Base-by-base conservation (phyloP, 2,329 filamentous ascomycete species). In the Rugonectria rugulosa region DNA sequence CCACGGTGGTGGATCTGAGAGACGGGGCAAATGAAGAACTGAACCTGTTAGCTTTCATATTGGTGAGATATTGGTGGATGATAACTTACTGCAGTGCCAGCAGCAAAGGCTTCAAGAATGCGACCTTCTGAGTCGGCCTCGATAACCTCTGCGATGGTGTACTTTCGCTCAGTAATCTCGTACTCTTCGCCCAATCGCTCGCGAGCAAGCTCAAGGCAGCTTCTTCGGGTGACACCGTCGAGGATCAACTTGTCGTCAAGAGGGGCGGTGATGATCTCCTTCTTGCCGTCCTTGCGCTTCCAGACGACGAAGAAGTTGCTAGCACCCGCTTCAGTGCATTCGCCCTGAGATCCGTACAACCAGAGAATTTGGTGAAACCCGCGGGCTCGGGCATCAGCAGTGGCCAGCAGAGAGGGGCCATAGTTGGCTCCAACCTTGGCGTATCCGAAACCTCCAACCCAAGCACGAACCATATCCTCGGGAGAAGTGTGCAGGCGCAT, bases 361-460 rank as follows among this genome's bases (percentile, higher is more conserved):
- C 93, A 97, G n/a, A 97, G 83, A 52, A 97, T 89, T 81, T 97
- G 94, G 70, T 94, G 85, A 75, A 87, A 97, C 0, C 94, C 93
- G 34, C 84, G 77, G 10, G 77, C 78, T 52, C 87, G 79, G 3
- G 93, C 93, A 73, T 93, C 89, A 15, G 82, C 82, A 43, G 92
- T 92, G 4, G 91, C 90, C 49, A 91, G 81, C 49, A 97, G 81
- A 17, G 85, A 88, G 15, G 93, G 93, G 0, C 93, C 93, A 73
- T 97, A 97, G 80, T 97, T 97, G 58, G 93, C 93, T 50, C 93
- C 93, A 27, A 97, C 85, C 77, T 97, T 97, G 57, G 92, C 92
- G 70, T 89, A 93, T 1, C 93, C 93, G 72, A 96, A 96, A 9
- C 94, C 93, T 58, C 93, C 93, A 17, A 91, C 92, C 93, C 93